Evolutionary conservation across 1,284 basidiomycete species (phyloP).

Genomic region (Rhodotorula sp.): DNA sequence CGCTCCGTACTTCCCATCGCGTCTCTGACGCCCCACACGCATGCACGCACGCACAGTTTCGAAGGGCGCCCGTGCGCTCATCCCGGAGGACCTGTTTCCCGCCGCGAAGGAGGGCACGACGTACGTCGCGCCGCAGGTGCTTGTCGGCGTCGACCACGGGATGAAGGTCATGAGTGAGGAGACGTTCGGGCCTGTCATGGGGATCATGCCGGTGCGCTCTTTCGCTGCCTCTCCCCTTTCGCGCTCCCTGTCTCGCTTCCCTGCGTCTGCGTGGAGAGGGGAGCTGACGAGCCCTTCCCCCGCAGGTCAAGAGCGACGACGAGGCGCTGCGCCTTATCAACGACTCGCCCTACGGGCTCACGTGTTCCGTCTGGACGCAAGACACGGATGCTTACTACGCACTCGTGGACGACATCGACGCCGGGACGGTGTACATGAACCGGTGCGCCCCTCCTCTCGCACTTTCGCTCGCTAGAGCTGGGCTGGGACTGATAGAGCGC

Average conservation of each 20-base stretch:
- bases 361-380: slow-evolving; percentile 90
- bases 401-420: slow-evolving; percentile 73
- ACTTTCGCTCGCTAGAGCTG: background rate
- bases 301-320: slow-evolving; percentile 71
- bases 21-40: background rate
- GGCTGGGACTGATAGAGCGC: no score
- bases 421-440: slow-evolving; percentile 91
- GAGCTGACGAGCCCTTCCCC: background rate
- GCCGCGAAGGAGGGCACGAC: slow-evolving; percentile 71
- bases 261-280: background rate
- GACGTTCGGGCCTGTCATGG: slow-evolving; percentile 74
- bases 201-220: slow-evolving; percentile 74
- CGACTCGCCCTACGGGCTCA: slow-evolving; percentile 92
- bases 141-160: slow-evolving; percentile 82
- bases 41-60: slow-evolving; percentile 58
- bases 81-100: slow-evolving; percentile 71
- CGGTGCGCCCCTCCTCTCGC: slow-evolving; percentile 50
- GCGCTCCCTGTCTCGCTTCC: background rate
- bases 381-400: slow-evolving; percentile 65
- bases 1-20: background rate
- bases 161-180: slow-evolving; percentile 89
- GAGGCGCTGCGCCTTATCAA: slow-evolving; percentile 90
- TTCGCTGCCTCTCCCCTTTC: no score
- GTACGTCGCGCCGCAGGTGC: slow-evolving; percentile 83
- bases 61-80: slow-evolving; percentile 72